A percentile compares a stretch with the other conserved stretches of the same genome.
These are phyloP conservation scores for Singerocomus inundabilis DNA, from an alignment of 1,284 basidiomycete genomes.

Conservation along the genomic window DNA sequence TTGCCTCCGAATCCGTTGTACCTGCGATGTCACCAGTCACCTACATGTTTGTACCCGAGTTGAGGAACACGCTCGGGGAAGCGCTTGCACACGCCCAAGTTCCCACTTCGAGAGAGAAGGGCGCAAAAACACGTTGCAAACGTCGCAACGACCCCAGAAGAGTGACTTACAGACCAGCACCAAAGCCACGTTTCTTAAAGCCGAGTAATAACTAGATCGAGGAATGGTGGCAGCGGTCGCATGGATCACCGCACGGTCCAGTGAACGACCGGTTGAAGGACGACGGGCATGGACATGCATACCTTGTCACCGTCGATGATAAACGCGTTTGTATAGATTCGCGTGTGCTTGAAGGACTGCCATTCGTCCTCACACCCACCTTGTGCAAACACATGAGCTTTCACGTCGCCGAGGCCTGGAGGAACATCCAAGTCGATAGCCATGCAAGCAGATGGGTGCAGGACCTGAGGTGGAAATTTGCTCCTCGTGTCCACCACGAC, in stretches of 20 bases:
- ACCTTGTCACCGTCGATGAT: constrained; percentile 32
- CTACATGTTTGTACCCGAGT: not conserved
- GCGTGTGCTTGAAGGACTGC: constrained; percentile 23
- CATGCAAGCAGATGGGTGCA: constrained; percentile 13
- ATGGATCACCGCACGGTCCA: not conserved
- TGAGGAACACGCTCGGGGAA: not conserved
- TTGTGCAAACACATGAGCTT: constrained; percentile 19
- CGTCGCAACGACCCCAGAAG: not conserved
- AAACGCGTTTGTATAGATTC: constrained; percentile 38
- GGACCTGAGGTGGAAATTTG: not conserved
- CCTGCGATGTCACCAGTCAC: constrained; percentile 32
- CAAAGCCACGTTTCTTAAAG: constrained; percentile 49
- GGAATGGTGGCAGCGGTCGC: too few species aligned
- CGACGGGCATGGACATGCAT: constrained; percentile 8
- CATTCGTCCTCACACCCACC: constrained; percentile 29
- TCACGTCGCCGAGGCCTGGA: constrained; percentile 24
- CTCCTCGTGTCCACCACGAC: constrained; percentile 3
- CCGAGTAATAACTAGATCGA: constrained; percentile 42
- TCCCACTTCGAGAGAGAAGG: not conserved
- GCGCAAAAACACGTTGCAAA: not conserved
- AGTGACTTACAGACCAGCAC: constrained; percentile 40
- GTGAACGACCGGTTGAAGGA: not conserved
- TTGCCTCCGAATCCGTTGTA: constrained; percentile 55
- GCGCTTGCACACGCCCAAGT: not conserved
- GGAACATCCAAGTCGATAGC: constrained; percentile 16